A percentile compares a stretch with the other conserved stretches of the same genome.
phyloP scores from a whole-genome alignment of 2,329 filamentous ascomycete species.

The Cercospora canescens region DNA sequence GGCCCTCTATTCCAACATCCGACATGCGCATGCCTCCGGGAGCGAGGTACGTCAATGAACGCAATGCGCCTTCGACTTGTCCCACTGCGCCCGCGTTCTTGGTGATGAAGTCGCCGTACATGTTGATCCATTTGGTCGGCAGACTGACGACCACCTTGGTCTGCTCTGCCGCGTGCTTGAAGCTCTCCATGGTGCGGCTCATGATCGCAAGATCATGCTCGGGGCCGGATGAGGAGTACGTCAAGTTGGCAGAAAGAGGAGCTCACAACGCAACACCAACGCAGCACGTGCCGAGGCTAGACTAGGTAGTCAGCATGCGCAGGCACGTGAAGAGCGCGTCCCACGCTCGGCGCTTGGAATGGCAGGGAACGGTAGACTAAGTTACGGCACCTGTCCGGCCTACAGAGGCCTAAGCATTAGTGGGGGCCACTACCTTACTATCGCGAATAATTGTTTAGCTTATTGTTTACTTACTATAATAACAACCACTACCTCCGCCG shows the following conservation, averaged over 20 bases:
- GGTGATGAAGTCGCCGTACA: constrained; percentile 88
- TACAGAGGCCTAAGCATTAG: too few relatives aligned
- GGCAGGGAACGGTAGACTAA: too few relatives aligned
- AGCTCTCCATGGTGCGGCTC: constrained; percentile 28
- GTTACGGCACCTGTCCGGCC: too few relatives aligned
- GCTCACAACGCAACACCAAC: neutral
- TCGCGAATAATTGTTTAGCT: too few relatives aligned
- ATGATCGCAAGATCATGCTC: constrained; percentile 5
- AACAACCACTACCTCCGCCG: too few relatives aligned
- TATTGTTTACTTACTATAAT: too few relatives aligned
- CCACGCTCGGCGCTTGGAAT: neutral
- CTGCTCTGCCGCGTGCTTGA: constrained; percentile 32
- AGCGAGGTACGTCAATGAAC: constrained; percentile 93
- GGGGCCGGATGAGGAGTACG: neutral
- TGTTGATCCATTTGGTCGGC: constrained; percentile 41
- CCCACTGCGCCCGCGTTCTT: constrained; percentile 93
- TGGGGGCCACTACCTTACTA: too few relatives aligned
- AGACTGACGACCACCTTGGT: constrained; percentile 32
- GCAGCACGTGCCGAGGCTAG: neutral
- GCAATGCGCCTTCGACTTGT: constrained; percentile 89
- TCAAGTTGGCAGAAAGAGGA: neutral
- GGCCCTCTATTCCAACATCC: constrained; percentile 89
- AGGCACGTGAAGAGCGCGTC: neutral
- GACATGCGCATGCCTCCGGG: constrained; percentile 87
- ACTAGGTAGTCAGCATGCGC: neutral